Evolutionary conservation across 78 protist genomes (phyloP).

Genomic region (Diacronema lutheri): DNA sequence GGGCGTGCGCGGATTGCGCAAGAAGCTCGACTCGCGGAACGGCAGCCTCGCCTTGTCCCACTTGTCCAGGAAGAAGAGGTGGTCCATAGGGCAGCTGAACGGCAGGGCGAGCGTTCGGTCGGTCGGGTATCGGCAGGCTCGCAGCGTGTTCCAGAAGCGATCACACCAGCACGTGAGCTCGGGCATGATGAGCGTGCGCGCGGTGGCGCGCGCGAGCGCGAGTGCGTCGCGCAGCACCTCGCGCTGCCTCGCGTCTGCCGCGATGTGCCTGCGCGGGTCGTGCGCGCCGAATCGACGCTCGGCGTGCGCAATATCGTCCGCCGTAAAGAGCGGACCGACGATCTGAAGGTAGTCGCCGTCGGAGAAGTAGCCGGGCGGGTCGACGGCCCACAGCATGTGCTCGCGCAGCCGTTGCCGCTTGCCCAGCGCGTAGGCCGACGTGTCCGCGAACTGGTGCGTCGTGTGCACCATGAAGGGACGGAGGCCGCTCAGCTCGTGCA

Average conservation of each 20-base stretch:
- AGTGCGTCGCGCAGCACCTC: no score
- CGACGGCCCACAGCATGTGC: background rate
- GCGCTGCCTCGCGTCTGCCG: no score
- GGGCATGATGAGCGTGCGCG: slow-evolving; percentile 4
- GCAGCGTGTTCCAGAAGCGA: background rate
- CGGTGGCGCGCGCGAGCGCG: background rate
- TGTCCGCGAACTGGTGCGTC: slow-evolving; percentile 6
- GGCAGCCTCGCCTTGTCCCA: background rate
- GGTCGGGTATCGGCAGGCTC: background rate
- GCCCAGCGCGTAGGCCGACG: slow-evolving; percentile 2
- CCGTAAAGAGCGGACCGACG: no score
- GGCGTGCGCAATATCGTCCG: no score
- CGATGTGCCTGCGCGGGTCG: no score
- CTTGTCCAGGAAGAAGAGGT: background rate
- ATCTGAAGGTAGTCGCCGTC: background rate
- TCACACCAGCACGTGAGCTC: background rate
- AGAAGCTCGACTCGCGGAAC: no score
- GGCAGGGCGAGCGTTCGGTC: background rate
- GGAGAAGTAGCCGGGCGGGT: background rate
- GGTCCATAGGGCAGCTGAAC: slow-evolving; percentile 18
- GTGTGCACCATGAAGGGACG: slow-evolving; percentile 18
- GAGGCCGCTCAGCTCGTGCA: background rate
- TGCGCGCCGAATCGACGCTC: no score
- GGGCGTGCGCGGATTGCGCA: no score
- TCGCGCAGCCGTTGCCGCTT: slow-evolving; percentile 18